Base-by-base conservation (phyloP, 1,284 basidiomycete species). In the Omphalotus olearius region DNA sequence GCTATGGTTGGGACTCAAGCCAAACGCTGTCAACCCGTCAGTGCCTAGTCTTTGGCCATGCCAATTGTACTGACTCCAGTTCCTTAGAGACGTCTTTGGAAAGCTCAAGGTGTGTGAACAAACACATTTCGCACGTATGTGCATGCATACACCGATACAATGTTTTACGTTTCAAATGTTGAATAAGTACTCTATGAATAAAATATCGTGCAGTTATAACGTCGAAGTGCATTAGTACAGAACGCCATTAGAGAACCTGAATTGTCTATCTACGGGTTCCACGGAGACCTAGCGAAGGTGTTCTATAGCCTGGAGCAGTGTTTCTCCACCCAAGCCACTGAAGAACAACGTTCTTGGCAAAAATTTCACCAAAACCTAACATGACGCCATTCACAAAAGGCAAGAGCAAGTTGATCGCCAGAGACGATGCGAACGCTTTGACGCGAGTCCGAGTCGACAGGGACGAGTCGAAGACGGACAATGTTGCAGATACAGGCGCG, bases 341-440 rank as follows among this genome's bases (percentile, higher is more conserved):
- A 47, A 85, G 76, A 16, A 97, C 71, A 13, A 93, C 79, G 56
- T 93, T 88, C 66, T 93, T 85, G 16, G 95, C 96, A 63, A 98
- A 95, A 53, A 99, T 93, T 71, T 99, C 96, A 20, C 96, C 96
- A 64, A 98, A 95, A 9, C 96, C 96, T 44, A 98, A 83, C 93
- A 98, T 97, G 61, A 98, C 90, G 25, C 96, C 96, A 64, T 98
- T 98, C 44, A 98, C 80, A 66, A 99, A 99, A 0, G 96, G 96
- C 39, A 98, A 75, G 1, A 94, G 69, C 54, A 99, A 69, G 68
- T 99, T 98, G 71, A 98, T 94, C 36, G 90, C 90, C 53, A 98
- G 66, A 6, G 90, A 85, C 3, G 93, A 90, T 40, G 90, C 64
- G 53, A 97, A 70, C 4, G 93, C 90, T 45, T 79, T 78, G 26